phyloP scores from a whole-genome alignment of 805 yeast genomes.

The Monosporozyma aquatica region DNA sequence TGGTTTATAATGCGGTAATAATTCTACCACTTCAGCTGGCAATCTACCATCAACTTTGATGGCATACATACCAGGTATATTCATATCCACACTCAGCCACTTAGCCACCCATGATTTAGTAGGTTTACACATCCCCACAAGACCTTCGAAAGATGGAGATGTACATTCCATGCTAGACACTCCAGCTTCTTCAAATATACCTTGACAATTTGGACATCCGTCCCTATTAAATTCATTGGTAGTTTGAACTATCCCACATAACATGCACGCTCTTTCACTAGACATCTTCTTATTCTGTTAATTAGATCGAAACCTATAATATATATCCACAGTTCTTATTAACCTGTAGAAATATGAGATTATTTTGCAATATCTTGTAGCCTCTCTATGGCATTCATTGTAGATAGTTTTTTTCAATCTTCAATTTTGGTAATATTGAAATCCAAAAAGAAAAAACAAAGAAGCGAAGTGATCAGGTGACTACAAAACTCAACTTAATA shows the following conservation, averaged over 20 bases:
- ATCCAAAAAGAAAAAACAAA: no score
- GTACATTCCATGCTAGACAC: conserved; percentile 86
- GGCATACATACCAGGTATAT: conserved; percentile 85
- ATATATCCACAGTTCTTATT: no score
- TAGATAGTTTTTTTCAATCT: no score
- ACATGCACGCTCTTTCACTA: conserved; percentile 88
- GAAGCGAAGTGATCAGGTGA: no score
- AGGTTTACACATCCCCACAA: conserved; percentile 82
- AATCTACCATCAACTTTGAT: conserved; percentile 86
- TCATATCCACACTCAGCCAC: conserved; percentile 87
- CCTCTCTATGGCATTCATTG: no score
- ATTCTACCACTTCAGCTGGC: conserved; percentile 75
- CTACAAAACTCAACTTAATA: no score
- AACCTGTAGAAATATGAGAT: no score
- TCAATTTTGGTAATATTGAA: no score
- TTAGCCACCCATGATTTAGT: conserved; percentile 89
- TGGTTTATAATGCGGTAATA: conserved; percentile 77
- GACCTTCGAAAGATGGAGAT: conserved; percentile 92
- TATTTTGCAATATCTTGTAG: no score
- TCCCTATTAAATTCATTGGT: conserved; percentile 65
- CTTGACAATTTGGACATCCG: conserved; percentile 96
- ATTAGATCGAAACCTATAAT: not conserved
- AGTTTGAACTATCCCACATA: conserved; percentile 88
- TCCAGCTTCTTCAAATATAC: conserved; percentile 74
- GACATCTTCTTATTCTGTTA: conserved; percentile 12